Conservation (phyloP, 2,329 filamentous ascomycete species). For the Emericellopsis atlantica region DNA sequence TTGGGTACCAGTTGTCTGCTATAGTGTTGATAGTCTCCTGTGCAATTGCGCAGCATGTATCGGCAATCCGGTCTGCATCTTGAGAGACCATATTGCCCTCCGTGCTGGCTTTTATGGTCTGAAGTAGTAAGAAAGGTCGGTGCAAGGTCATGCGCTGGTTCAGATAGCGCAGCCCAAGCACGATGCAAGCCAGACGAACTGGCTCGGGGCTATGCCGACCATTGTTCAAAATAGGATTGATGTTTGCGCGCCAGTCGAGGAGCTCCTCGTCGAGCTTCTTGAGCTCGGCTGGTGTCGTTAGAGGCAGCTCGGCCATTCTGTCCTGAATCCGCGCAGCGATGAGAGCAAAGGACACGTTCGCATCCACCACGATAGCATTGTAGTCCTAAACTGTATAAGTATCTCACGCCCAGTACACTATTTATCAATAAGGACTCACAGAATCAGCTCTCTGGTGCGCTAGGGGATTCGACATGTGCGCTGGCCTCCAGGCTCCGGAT, state of each 20-base stretch:
- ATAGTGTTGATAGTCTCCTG: neutral
- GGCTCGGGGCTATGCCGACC: neutral
- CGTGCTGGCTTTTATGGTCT: neutral
- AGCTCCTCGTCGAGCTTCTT: slow-evolving; percentile 1
- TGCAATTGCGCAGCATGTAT: slow-evolving; percentile 1
- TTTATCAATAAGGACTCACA: neutral
- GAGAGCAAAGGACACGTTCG: neutral
- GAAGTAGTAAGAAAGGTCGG: neutral
- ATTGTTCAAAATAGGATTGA: neutral
- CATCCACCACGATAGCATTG: neutral
- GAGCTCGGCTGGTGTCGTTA: neutral
- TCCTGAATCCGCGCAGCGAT: slow-evolving; percentile 2
- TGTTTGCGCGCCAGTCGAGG: neutral
- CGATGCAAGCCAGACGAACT: neutral
- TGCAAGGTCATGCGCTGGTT: slow-evolving; percentile 1
- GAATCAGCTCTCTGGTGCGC: neutral
- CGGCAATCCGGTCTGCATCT: neutral
- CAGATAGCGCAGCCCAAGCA: neutral
- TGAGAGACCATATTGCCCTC: neutral
- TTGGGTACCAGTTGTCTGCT: neutral
- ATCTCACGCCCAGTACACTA: neutral
- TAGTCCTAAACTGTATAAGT: neutral
- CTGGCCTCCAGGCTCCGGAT: neutral
- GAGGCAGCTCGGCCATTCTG: neutral
- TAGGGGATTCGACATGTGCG: neutral